phyloP scores from a whole-genome alignment of 108 stramenopile genomes.

The Pinguiococcus pyrenoidosus region DNA sequence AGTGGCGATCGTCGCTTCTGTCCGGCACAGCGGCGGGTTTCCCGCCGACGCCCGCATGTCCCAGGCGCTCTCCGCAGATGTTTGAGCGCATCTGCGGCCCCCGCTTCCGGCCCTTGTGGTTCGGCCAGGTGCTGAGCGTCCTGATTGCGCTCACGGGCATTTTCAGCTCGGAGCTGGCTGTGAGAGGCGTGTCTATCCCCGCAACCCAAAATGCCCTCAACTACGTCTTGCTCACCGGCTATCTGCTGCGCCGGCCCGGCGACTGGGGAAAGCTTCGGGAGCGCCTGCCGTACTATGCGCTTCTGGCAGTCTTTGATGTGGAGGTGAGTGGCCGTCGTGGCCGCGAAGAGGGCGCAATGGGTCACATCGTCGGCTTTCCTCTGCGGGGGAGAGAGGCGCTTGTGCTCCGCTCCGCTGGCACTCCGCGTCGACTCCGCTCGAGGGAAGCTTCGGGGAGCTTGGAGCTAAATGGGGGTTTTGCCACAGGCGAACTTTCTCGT shows the following conservation, averaged over 20 bases:
- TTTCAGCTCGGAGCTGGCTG: slow-evolving; percentile 23
- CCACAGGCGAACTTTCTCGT: slow-evolving; percentile 76
- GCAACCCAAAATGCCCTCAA: slow-evolving; percentile 28
- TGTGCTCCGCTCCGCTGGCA: background rate
- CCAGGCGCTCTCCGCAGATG: no score
- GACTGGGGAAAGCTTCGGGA: background rate
- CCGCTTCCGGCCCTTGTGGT: no score
- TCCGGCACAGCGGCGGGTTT: no score
- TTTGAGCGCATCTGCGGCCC: no score
- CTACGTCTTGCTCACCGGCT: slow-evolving; percentile 24
- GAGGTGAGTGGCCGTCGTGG: slow-evolving; percentile 21
- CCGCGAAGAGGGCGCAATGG: background rate
- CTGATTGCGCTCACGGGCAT: slow-evolving; percentile 41
- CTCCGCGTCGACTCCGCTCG: background rate
- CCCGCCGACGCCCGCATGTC: no score
- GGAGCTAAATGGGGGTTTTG: slow-evolving; percentile 15
- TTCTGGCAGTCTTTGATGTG: slow-evolving; percentile 67
- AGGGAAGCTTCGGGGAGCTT: background rate
- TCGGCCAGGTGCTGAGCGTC: slow-evolving; percentile 39
- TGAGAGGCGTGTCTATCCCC: slow-evolving; percentile 28
- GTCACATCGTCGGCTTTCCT: no score
- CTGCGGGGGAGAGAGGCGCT: background rate
- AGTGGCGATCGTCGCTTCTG: no score
- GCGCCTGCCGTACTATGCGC: slow-evolving; percentile 19
- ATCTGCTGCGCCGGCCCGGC: slow-evolving; percentile 1